Evolutionary conservation across 257 asterid genomes (phyloP).

Genomic region (Penstemon barbatus): DNA sequence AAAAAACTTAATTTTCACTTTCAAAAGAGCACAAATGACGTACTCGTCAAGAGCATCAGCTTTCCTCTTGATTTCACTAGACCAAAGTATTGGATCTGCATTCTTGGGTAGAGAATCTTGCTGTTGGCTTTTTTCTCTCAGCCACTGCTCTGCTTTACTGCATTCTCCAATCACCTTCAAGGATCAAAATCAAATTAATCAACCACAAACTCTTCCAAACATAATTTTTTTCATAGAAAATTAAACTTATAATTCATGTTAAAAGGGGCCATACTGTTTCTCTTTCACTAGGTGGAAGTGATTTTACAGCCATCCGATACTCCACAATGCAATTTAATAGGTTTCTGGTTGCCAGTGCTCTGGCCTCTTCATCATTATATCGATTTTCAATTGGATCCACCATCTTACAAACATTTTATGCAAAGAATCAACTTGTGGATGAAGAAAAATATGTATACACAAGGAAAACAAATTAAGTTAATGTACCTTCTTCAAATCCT

Average conservation of each 20-base stretch:
- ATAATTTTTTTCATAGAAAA: not conserved
- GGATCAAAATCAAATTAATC: constrained; percentile 24
- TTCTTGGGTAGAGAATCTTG: constrained; percentile 79
- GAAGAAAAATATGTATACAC: constrained; percentile 5
- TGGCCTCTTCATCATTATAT: constrained; percentile 75
- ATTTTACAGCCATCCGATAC: constrained; percentile 57
- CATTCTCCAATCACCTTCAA: constrained; percentile 76
- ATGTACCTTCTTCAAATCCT: constrained; percentile 76
- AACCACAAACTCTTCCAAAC: constrained; percentile 6
- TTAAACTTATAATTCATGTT: constrained; percentile 11
- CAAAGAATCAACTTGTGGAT: constrained; percentile 3
- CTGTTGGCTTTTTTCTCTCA: constrained; percentile 64
- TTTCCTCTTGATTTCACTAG: constrained; percentile 65
- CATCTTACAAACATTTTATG: constrained; percentile 47
- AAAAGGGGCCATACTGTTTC: constrained; percentile 56
- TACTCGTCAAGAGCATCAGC: constrained; percentile 72
- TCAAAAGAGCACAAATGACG: constrained; percentile 33
- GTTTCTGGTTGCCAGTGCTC: constrained; percentile 62
- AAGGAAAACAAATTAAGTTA: constrained; percentile 8
- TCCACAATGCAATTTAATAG: constrained; percentile 62
- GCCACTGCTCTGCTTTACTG: constrained; percentile 81
- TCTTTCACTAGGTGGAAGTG: constrained; percentile 66
- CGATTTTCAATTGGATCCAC: constrained; percentile 85
- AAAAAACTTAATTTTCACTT: constrained; percentile 7
- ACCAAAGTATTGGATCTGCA: constrained; percentile 79